These are phyloP conservation scores for Aspergillus saccharolyticus DNA, from an alignment of 495 filamentous ascomycete genomes.

Conservation along the genomic window DNA sequence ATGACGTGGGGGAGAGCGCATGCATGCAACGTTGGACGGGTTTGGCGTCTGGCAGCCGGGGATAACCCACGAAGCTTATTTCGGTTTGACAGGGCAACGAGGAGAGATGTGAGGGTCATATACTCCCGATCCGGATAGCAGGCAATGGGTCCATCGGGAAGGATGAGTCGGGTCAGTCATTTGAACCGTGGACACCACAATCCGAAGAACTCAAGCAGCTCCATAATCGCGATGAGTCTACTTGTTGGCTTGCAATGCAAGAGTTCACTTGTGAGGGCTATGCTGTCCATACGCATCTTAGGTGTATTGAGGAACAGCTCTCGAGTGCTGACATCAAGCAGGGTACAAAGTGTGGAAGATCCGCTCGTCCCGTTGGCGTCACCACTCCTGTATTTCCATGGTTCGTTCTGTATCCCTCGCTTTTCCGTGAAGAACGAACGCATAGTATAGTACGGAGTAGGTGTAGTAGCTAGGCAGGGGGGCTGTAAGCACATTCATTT, in stretches of 20 bases:
- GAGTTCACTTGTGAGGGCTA: too few relatives aligned
- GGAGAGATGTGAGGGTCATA: not conserved
- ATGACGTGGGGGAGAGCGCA: conserved; percentile 20
- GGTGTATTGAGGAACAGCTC: not conserved
- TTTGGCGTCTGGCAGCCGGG: not conserved
- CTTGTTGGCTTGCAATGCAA: too few relatives aligned
- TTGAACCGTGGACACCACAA: not conserved
- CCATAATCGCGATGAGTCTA: not conserved
- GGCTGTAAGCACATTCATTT: too few relatives aligned
- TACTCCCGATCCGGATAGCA: not conserved
- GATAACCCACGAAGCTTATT: conserved; percentile 12
- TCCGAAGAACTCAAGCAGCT: not conserved
- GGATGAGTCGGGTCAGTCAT: not conserved
- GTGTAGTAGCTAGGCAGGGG: too few relatives aligned
- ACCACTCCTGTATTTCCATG: conserved; percentile 12
- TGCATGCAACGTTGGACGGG: conserved; percentile 15
- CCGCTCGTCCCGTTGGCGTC: conserved; percentile 15
- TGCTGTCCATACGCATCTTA: too few relatives aligned
- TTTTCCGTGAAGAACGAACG: not conserved
- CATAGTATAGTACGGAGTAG: too few relatives aligned
- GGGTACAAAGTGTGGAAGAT: conserved; percentile 6
- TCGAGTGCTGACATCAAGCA: not conserved
- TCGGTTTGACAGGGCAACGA: not conserved
- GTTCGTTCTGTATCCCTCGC: not conserved
- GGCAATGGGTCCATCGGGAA: not conserved